Evolutionary conservation across 2,329 filamentous ascomycete genomes (phyloP), one percentile per base, ranked within the genome.

Genomic region (Alternaria solani): DNA sequence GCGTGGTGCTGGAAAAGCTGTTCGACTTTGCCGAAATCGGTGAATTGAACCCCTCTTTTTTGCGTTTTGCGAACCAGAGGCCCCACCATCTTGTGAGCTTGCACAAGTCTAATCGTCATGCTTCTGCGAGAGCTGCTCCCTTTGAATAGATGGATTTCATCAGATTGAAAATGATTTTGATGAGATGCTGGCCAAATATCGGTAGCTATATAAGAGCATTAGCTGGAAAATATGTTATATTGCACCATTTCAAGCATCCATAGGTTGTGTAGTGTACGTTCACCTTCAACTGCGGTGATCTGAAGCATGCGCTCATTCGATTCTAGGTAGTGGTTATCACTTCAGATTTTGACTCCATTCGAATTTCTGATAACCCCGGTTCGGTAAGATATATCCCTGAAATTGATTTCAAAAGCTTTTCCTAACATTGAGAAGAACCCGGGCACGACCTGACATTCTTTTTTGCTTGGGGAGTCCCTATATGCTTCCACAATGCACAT

Each of bases 271-370:
- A 64, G 62, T 66, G 63, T 65, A 63, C 14, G 60, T 55, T 49
- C 18, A 42, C 51, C 30, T 14, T 18, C 32, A 4, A 38, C 18
- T 4, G 14, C 8, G 25, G 3, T 38, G 26, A 28, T 7, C n/a
- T 20, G 7, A 36, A 57, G 39, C 42, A 57, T 46, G 12, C 48
- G 46, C 62, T 64, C 56, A 64, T 62, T 64, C 59, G 60, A 62
- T 56, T 61, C 57, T 41, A 62, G 60, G 63, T 67, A 68, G 67
- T 68, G 67, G 67, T 69, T 69, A 69, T 69, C 67, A 69, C 65
- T 69, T 66, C 66, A 68, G 66, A 67, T 68, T 68, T 68, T 68
- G 64, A 68, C 43, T 60, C 26, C 36, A 41, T 25, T 20, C 62
- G 52, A 64, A 30, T 32, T 68, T 68, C 66, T 68, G 66, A 66